Conservation (phyloP, 2,329 filamentous ascomycete genomes). For the Fusarium sp. region DNA sequence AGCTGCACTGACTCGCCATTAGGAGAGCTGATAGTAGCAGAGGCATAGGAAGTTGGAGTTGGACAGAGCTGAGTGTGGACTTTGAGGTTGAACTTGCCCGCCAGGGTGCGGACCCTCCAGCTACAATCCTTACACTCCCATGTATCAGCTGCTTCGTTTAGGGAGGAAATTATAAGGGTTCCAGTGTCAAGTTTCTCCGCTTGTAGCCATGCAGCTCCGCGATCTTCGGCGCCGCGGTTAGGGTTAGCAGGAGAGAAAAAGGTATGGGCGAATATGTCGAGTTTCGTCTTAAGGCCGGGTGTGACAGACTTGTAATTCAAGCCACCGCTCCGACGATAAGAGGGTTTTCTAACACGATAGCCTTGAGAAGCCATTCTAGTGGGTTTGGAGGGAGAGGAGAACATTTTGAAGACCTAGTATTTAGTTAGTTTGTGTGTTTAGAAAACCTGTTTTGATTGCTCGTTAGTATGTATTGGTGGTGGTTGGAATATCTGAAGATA, state of each 20-base stretch:
- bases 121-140: slow-evolving; percentile 21
- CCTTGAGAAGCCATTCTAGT: neutral
- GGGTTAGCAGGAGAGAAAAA: neutral
- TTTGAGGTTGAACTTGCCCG: neutral
- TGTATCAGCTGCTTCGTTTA: slow-evolving; percentile 6
- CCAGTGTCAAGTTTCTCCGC: slow-evolving; percentile 5
- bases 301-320: neutral
- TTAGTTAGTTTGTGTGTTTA: neutral
- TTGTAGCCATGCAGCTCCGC: neutral
- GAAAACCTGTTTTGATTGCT: neutral
- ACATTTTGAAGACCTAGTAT: neutral
- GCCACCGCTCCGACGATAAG: neutral
- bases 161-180: neutral
- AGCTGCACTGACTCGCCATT: neutral
- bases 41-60: neutral
- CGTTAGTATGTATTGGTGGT: neutral
- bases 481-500: neutral
- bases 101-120: slow-evolving; percentile 9
- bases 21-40: neutral
- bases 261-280: slow-evolving; percentile 3
- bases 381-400: neutral
- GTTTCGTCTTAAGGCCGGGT: neutral
- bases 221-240: neutral
- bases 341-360: neutral
- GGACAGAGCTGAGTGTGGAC: neutral